Base-by-base conservation (phyloP, 1,139 yeast genomes). In the Yamadazyma dushanensis region DNA sequence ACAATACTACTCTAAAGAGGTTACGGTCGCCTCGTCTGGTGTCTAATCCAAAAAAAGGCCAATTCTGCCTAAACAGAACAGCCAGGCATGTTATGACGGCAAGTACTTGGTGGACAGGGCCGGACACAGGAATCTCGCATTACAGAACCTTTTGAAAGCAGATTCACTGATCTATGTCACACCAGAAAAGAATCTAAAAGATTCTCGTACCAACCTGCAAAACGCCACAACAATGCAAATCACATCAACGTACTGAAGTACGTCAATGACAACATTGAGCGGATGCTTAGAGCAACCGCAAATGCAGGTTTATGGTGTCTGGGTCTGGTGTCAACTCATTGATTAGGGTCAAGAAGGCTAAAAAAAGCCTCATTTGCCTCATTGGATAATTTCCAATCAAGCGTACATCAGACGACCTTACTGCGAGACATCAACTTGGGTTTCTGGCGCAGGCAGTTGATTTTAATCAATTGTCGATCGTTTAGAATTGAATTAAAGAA, bases 381-480 rank as follows among this genome's bases (percentile, higher is more conserved):
- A 8, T 19, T 19, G 7, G 22, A 19, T 10, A 8, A 13, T 6
- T 16, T 4, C 13, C 4, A 22, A 18, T 11, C 7, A 11, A 13
- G 26, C 26, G 8, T 21, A 29, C 32, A 20, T 29, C 26, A 20
- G 32, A 13, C 16, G 24, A 30, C 27, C 33, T 19, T 23, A 11
- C 20, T 22, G 17, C 23, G 13, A 25, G 13, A 31, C 9, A 32
- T 38, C 22, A 35, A 29, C 29, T 22, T 17, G n/a, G 24, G 26
- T 29, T 28, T 34, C 34, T 16, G 9, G 15, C 26, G 11, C 11
- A 10, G 23, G 17, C 23, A 20, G 22, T 16, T 32, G 18, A 36
- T 38, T 40, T 40, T 34, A 40, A 40, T 40, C 27, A 20, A 13
- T 19, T 21, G 26, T 16, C 29, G 26, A 36, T 35, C 10, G 33